Evolutionary conservation across 2,329 filamentous ascomycete genomes (phyloP), one percentile per base, ranked within the genome.

Genomic region (Fonsecaea pedrosoi): DNA sequence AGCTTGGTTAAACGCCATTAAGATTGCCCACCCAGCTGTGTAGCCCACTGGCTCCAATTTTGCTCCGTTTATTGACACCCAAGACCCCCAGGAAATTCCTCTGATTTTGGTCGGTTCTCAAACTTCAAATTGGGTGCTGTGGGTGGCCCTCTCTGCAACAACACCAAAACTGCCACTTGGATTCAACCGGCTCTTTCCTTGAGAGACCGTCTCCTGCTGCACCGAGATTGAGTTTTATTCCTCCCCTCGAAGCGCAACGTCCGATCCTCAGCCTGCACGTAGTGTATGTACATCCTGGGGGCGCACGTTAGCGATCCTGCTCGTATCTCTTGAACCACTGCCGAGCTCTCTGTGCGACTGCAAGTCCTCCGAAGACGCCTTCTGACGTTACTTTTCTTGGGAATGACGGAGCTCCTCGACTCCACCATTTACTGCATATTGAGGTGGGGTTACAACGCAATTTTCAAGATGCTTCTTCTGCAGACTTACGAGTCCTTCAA

Each of bases 1-100:
- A 68, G 68, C 68, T 70, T 70, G 64, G 60, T 68, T 70, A 48
- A 66, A 70, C 68, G 63, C 68, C 68, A 64, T 68, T 70, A 70
- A 70, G 68, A 70, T 70, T 70, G 68, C 66, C 34, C 32, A 10
- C 25, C 34, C 34, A 15, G 34, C 25, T 37, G 12, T 42, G 40
- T 42, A 4, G 40, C 40, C 40, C 40, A 42, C 40, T n/a, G 15
- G 40, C 40, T 42, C 40, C 34, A 30, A 15, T 25, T 18, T 35
- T 55, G 34, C 53, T 55, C 53, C 34, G 35, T 37, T 55, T 55
- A 34, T 9, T 25, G 25, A 25, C 25, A 25, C 25, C 25, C 25
- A 25, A 25, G 25, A 55, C 6, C 53, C 34, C 53, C 21, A 54
- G 25, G 53, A 25, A 30, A 21, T 55, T 30, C 53, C 9, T 32